These are phyloP conservation scores for Tolypocladium endophyticum DNA, from an alignment of 2,329 filamentous ascomycete species.

Conservation along the genomic window DNA sequence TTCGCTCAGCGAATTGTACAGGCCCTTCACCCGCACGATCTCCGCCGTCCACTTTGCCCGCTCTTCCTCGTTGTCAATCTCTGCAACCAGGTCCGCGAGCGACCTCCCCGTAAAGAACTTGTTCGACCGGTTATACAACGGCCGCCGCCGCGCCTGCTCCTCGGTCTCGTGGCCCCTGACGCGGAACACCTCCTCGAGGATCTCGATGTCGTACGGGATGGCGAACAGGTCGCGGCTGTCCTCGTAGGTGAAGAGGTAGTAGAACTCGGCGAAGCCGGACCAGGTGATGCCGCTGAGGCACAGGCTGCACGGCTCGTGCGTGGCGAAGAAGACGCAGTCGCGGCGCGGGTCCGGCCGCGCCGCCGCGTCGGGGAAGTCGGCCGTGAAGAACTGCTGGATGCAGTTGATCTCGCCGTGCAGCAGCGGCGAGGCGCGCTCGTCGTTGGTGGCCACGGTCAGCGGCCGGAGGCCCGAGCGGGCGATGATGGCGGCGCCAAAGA, in stretches of 20 bases:
- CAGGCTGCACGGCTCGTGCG: conserved; percentile 48
- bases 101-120: conserved; percentile 41
- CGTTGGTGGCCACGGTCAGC: conserved; percentile 43
- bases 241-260: conserved; percentile 49
- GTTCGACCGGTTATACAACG: conserved; percentile 44
- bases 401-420: conserved; percentile 51
- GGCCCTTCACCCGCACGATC: conserved; percentile 34
- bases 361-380: conserved; percentile 19
- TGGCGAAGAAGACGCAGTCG: conserved; percentile 47
- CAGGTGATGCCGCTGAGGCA: conserved; percentile 48
- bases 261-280: conserved; percentile 45
- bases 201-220: conserved; percentile 48
- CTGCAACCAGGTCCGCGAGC: conserved; percentile 26
- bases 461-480: conserved; percentile 27
- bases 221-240: conserved; percentile 44
- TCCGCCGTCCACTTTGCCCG: conserved; percentile 24
- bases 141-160: conserved; percentile 23
- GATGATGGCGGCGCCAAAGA: conserved; percentile 47
- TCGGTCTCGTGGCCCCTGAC: conserved; percentile 30
- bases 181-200: conserved; percentile 43
- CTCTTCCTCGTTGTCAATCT: conserved; percentile 24
- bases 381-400: conserved; percentile 45
- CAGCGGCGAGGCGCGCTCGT: conserved; percentile 42
- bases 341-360: conserved; percentile 25
- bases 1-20: conserved; percentile 35